Conservation (phyloP, 495 filamentous ascomycete species). For the Penicillium waksmanii region DNA sequence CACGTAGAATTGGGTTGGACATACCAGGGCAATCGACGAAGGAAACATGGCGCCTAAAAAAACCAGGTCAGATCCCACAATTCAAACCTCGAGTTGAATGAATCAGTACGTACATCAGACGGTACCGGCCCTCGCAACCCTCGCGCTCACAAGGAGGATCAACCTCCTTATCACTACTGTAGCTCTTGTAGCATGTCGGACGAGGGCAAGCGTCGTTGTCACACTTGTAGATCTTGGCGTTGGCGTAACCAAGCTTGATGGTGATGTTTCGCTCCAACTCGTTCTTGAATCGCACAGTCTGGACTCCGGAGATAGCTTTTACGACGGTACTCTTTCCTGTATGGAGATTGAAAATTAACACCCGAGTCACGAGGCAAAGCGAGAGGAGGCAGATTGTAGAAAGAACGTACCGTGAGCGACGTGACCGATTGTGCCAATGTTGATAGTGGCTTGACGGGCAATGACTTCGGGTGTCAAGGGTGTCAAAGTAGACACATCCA, state of each 20-base stretch:
- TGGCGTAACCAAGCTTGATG: conserved; percentile 99
- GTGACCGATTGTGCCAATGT: conserved; percentile 93
- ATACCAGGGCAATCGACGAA: conserved; percentile 93
- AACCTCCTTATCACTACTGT: conserved; percentile 97
- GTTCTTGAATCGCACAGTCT: conserved; percentile 99
- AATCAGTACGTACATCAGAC: conserved; percentile 53
- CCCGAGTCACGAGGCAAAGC: neutral
- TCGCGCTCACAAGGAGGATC: conserved; percentile 94
- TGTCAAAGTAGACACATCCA: conserved; percentile 76
- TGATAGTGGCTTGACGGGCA: conserved; percentile 95
- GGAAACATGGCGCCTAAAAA: conserved; percentile 20
- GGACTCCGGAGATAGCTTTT: conserved; percentile 97
- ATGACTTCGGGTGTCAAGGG: conserved; percentile 97
- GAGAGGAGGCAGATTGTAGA: neutral
- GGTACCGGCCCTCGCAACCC: conserved; percentile 83
- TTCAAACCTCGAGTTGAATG: conserved; percentile 33
- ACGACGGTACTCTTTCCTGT: conserved; percentile 90
- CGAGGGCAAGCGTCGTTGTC: conserved; percentile 87
- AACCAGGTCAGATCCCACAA: conserved; percentile 69
- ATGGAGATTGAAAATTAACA: neutral
- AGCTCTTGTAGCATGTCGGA: conserved; percentile 94
- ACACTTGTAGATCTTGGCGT: conserved; percentile 99
- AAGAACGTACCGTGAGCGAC: conserved; percentile 74
- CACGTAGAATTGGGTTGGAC: neutral
- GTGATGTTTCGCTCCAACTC: conserved; percentile 98